Evolutionary conservation across 2,329 filamentous ascomycete genomes (phyloP).

Genomic region (Trichoderma sp.): DNA sequence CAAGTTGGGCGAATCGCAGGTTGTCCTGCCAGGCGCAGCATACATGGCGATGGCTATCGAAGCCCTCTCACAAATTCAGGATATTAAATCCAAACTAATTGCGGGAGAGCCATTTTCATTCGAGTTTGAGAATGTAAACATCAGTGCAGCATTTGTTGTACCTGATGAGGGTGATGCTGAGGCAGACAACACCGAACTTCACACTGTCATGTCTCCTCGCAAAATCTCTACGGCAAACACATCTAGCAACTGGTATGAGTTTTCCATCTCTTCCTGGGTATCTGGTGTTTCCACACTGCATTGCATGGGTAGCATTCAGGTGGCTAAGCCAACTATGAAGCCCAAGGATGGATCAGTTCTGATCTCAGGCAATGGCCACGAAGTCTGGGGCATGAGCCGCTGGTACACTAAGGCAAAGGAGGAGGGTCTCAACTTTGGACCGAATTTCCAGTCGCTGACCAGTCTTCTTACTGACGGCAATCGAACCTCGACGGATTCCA

Average conservation of each 20-base stretch:
- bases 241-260: neutral
- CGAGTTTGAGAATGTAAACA: constrained; percentile 29
- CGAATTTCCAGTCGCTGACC: neutral
- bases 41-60: constrained; percentile 45
- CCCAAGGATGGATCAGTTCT: neutral
- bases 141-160: constrained; percentile 30
- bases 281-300: neutral
- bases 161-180: constrained; percentile 25
- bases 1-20: constrained; percentile 46
- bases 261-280: constrained; percentile 3
- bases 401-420: constrained; percentile 9
- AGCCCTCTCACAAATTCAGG: constrained; percentile 29
- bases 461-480: constrained; percentile 4
- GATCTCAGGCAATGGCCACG: neutral
- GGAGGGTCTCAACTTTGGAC: constrained; percentile 11
- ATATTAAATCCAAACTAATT: constrained; percentile 8
- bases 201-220: neutral
- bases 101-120: constrained; percentile 18
- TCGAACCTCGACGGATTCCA: neutral
- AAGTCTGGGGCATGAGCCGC: constrained; percentile 5
- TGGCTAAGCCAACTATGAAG: neutral
- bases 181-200: neutral
- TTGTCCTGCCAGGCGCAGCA: constrained; percentile 44
- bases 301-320: constrained; percentile 6
- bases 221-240: constrained; percentile 10